Percentiles rank a stretch among this genome's conserved stretches.
These are phyloP conservation scores for Boletus bicolor DNA, from an alignment of 768 basidiomycete species.

Conservation along the genomic window DNA sequence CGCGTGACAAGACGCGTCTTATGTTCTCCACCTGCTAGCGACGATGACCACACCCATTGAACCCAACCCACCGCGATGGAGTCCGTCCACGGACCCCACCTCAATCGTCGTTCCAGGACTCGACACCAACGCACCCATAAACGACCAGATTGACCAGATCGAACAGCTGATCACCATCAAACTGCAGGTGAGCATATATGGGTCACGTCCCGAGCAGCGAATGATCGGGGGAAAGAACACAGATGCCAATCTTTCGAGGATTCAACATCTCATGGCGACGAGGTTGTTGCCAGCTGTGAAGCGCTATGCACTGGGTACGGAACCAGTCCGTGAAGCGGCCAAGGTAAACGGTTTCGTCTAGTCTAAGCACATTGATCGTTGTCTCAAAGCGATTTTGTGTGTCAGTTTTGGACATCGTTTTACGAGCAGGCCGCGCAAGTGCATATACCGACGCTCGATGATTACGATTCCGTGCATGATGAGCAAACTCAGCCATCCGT, in stretches of 20 bases:
- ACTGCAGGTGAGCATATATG: conserved; percentile 58
- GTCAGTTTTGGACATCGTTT: conserved; percentile 94
- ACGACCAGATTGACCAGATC: conserved; percentile 90
- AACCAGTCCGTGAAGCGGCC: conserved; percentile 87
- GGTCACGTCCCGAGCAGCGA: conserved; percentile 3
- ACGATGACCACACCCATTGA: conserved; percentile 42
- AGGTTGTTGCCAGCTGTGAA: conserved; percentile 86
- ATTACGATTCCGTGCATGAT: conserved; percentile 58
- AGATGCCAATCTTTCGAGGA: conserved; percentile 89
- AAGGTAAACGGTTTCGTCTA: conserved; percentile 51
- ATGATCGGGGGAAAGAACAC: conserved; percentile 56
- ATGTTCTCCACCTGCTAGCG: neutral
- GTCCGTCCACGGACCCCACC: conserved; percentile 58
- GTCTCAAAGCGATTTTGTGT: neutral
- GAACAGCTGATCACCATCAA: conserved; percentile 93
- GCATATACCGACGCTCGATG: conserved; percentile 71
- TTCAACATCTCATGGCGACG: conserved; percentile 80
- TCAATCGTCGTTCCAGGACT: conserved; percentile 70
- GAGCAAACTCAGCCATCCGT: conserved; percentile 38
- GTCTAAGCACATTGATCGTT: neutral
- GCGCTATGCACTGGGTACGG: conserved; percentile 80
- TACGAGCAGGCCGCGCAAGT: conserved; percentile 93
- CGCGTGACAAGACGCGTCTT: conserved; percentile 22
- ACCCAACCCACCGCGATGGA: conserved; percentile 67
- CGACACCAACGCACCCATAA: conserved; percentile 62